Evolutionary conservation across 371 early-diverging fungal genomes (phyloP).

Genomic region (Choanephora cucurbitarum): DNA sequence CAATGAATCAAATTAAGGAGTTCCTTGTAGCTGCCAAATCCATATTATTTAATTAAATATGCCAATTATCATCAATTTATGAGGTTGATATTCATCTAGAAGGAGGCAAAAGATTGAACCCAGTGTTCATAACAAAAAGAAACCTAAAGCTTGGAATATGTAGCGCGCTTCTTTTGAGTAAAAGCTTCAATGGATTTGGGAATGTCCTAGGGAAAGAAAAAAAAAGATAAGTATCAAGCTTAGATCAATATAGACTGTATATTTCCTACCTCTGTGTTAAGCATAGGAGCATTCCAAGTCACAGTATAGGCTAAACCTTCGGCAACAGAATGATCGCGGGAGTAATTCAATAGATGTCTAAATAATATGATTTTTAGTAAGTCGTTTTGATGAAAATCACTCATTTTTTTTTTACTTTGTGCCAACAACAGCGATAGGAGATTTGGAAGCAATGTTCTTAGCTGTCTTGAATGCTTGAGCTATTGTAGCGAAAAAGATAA

Average conservation of each 20-base stretch:
- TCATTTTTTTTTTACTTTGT: constrained; percentile 70
- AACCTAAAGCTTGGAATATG: constrained; percentile 58
- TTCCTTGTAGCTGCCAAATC: no score
- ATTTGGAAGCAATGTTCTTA: constrained; percentile 79
- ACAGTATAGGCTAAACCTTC: constrained; percentile 89
- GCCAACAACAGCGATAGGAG: constrained; percentile 85
- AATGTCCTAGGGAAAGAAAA: constrained; percentile 51
- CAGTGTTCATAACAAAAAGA: no score
- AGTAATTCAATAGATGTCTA: constrained; percentile 82
- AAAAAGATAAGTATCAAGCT: background rate
- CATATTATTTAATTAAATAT: no score
- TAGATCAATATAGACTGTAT: no score
- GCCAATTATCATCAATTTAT: no score
- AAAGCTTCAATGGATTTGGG: constrained; percentile 55
- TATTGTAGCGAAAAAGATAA: constrained; percentile 7
- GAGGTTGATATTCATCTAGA: no score
- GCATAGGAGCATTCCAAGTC: constrained; percentile 87
- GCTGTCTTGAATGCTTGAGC: constrained; percentile 76
- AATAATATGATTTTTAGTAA: constrained; percentile 1
- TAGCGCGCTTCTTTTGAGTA: constrained; percentile 58
- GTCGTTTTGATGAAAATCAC: background rate
- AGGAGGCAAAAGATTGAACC: no score
- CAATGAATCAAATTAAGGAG: no score
- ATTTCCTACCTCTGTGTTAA: constrained; percentile 66
- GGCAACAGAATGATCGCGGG: constrained; percentile 86